Percentiles rank a stretch among this genome's conserved stretches.
phyloP scores from a whole-genome alignment of 2,329 filamentous ascomycete genomes.

The Pseudogymnoascus sp. region DNA sequence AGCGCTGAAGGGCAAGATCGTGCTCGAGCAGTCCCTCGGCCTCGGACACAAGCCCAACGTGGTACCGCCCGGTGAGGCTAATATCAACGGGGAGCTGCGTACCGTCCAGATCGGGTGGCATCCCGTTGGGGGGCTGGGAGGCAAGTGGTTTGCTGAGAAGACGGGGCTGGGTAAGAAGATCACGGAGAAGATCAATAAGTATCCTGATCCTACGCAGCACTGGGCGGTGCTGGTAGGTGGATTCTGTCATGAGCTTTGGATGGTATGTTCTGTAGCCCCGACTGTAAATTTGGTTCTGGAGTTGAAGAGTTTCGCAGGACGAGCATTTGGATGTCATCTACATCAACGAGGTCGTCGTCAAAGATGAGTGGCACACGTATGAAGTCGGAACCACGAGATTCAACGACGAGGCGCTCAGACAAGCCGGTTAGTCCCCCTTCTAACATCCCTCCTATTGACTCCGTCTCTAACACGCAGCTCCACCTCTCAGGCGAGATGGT shows the following conservation, averaged over 20 bases:
- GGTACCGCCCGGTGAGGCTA: constrained; percentile 33
- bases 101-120: constrained; percentile 49
- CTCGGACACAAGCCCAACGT: constrained; percentile 37
- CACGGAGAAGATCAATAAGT: constrained; percentile 43
- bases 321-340: constrained; percentile 49
- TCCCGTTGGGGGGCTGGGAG: constrained; percentile 45
- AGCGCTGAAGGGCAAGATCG: constrained; percentile 33
- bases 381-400: constrained; percentile 44
- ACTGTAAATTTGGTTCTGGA: neutral
- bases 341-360: constrained; percentile 39
- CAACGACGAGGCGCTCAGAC: constrained; percentile 43
- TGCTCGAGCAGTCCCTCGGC: constrained; percentile 36
- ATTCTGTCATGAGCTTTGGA: constrained; percentile 50
- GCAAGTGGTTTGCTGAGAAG: constrained; percentile 50
- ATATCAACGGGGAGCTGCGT: constrained; percentile 31
- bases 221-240: constrained; percentile 50
- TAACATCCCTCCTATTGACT: neutral
- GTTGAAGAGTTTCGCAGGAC: constrained; percentile 29
- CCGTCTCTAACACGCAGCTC: constrained; percentile 11
- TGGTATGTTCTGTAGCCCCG: constrained; percentile 32
- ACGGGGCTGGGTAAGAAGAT: constrained; percentile 48
- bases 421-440: constrained; percentile 33
- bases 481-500: constrained; percentile 38
- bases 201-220: constrained; percentile 51
- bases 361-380: constrained; percentile 42